Conservation (phyloP, 176 grass and related monocot genomes). For the Dendrocalamus sinicus region DNA sequence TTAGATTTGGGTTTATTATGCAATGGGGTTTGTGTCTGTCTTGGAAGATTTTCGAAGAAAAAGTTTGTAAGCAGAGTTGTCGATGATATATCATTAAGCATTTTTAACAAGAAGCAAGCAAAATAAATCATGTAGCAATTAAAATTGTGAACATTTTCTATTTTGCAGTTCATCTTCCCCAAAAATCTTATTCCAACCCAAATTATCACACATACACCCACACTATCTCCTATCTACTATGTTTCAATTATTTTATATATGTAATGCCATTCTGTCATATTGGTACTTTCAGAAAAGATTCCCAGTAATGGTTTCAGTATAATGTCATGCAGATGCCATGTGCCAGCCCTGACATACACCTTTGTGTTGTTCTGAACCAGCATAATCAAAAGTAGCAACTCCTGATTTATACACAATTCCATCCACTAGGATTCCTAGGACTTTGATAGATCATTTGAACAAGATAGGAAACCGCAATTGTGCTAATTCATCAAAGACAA, state of each 20-base stretch:
- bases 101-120: not conserved
- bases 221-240: not conserved
- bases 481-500: conserved; percentile 31
- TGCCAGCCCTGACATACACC: conserved; percentile 3
- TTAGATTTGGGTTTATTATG: conserved; percentile 81
- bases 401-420: conserved; percentile 17
- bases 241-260: not conserved
- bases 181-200: not conserved
- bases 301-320: not conserved
- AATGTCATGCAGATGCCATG: not conserved
- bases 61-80: conserved; percentile 21
- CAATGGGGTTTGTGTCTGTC: conserved; percentile 84
- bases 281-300: not conserved
- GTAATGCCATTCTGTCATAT: not conserved
- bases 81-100: not conserved
- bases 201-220: not conserved
- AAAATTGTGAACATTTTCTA: not conserved
- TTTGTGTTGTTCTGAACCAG: conserved; percentile 16
- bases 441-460: not conserved
- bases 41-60: conserved; percentile 45
- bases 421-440: conserved; percentile 10
- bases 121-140: not conserved
- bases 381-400: not conserved
- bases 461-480: not conserved
- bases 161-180: not conserved